Evolutionary conservation across 1,284 basidiomycete species (phyloP).

Genomic region (Austroboletus rostrupii): DNA sequence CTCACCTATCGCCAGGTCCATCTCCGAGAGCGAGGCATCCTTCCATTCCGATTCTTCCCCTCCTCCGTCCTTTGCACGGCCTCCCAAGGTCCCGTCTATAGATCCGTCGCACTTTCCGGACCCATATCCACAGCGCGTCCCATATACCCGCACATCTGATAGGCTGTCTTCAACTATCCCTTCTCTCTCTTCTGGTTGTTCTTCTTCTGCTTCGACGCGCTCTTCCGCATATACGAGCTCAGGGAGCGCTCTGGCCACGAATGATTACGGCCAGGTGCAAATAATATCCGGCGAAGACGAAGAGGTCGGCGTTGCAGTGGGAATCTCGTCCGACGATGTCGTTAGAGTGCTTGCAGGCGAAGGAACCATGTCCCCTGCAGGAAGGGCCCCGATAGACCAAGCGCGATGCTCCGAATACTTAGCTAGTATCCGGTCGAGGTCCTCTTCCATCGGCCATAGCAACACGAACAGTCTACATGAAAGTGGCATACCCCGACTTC

Average conservation of each 20-base stretch:
- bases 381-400: slow-evolving; percentile 48
- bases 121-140: slow-evolving; percentile 38
- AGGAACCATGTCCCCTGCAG: slow-evolving; percentile 37
- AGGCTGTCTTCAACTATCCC: slow-evolving; percentile 45
- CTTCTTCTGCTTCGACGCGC: slow-evolving; percentile 65
- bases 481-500: slow-evolving; percentile 40
- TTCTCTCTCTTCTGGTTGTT: slow-evolving; percentile 61
- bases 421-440: slow-evolving; percentile 57
- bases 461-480: slow-evolving; percentile 44
- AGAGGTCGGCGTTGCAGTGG: slow-evolving; percentile 46
- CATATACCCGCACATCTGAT: slow-evolving; percentile 29
- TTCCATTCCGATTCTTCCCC: slow-evolving; percentile 36
- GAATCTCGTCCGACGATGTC: slow-evolving; percentile 61
- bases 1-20: slow-evolving; percentile 32
- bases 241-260: slow-evolving; percentile 53
- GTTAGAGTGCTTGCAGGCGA: slow-evolving; percentile 57
- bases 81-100: slow-evolving; percentile 42
- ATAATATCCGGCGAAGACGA: slow-evolving; percentile 60
- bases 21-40: slow-evolving; percentile 38
- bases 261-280: slow-evolving; percentile 61
- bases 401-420: slow-evolving; percentile 69
- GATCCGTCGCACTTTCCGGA: slow-evolving; percentile 63
- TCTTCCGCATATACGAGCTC: slow-evolving; percentile 74
- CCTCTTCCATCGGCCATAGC: slow-evolving; percentile 58
- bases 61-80: slow-evolving; percentile 40